These are phyloP conservation scores for Aspergillus terreus DNA, from an alignment of 2,329 filamentous ascomycete species.

Conservation along the genomic window DNA sequence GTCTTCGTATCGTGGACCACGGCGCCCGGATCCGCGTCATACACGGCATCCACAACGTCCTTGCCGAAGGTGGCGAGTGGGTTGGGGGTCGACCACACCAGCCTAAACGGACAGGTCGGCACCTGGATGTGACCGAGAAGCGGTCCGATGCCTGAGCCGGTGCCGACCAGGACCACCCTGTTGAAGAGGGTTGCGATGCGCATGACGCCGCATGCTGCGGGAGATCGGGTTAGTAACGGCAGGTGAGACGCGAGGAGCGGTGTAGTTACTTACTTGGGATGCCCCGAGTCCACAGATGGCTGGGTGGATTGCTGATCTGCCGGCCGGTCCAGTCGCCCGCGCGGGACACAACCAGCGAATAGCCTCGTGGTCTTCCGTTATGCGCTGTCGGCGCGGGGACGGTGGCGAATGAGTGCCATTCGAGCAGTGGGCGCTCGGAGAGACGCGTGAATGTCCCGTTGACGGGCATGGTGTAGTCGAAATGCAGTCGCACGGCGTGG, in stretches of 20 bases:
- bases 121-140: slow-evolving; percentile 30
- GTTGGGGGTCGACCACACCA: slow-evolving; percentile 34
- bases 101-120: neutral
- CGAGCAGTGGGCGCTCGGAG: slow-evolving; percentile 15
- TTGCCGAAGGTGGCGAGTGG: slow-evolving; percentile 33
- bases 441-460: slow-evolving; percentile 16
- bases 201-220: slow-evolving; percentile 26
- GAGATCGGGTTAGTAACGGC: neutral
- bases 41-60: slow-evolving; percentile 27
- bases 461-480: slow-evolving; percentile 15
- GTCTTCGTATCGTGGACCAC: slow-evolving; percentile 34
- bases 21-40: slow-evolving; percentile 29
- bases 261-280: slow-evolving; percentile 11
- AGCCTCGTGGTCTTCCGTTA: slow-evolving; percentile 4
- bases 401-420: slow-evolving; percentile 23
- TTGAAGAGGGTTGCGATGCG: slow-evolving; percentile 28
- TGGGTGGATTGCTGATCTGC: slow-evolving; percentile 17
- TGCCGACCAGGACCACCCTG: slow-evolving; percentile 36
- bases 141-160: slow-evolving; percentile 39
- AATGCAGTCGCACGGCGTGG: slow-evolving; percentile 22
- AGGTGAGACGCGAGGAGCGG: neutral
- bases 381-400: slow-evolving; percentile 10
- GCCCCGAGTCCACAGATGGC: slow-evolving; percentile 16
- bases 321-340: slow-evolving; percentile 22
- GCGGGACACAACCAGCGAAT: slow-evolving; percentile 12